Conservation (phyloP, 768 basidiomycete species). For the Chiua virens region DNA sequence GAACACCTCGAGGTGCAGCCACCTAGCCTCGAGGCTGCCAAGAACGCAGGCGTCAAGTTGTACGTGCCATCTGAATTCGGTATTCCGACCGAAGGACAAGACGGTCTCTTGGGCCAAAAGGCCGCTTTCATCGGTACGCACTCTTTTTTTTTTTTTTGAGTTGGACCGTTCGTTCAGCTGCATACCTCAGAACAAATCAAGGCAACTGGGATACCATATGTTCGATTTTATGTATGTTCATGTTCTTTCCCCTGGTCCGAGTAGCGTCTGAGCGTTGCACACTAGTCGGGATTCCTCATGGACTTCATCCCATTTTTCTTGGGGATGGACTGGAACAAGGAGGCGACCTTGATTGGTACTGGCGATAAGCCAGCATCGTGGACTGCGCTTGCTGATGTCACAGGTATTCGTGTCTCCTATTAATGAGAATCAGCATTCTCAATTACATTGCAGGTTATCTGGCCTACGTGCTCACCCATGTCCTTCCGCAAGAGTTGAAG, state of each 20-base stretch:
- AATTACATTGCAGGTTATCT: slow-evolving; percentile 11
- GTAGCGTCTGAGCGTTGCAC: neutral
- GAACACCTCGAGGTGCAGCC: slow-evolving; percentile 21
- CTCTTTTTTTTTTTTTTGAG: neutral
- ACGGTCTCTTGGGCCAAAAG: slow-evolving; percentile 19
- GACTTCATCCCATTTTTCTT: slow-evolving; percentile 28
- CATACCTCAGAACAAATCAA: slow-evolving; percentile 9
- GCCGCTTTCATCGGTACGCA: slow-evolving; percentile 15
- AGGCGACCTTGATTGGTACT: slow-evolving; percentile 18
- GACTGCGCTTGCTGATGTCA: slow-evolving; percentile 24
- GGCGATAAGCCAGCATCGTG: slow-evolving; percentile 22
- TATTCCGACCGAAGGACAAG: slow-evolving; percentile 20
- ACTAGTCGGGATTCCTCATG: slow-evolving; percentile 19
- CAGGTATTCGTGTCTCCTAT: slow-evolving; percentile 7
- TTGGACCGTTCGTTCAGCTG: neutral
- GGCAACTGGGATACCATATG: slow-evolving; percentile 14
- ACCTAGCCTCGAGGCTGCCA: slow-evolving; percentile 29
- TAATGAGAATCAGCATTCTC: neutral
- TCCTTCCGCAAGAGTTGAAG: slow-evolving; percentile 6
- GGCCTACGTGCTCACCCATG: slow-evolving; percentile 22
- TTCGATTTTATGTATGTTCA: slow-evolving; percentile 23
- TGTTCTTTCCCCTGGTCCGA: neutral
- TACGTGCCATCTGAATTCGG: slow-evolving; percentile 33
- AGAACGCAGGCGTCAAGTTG: slow-evolving; percentile 27
- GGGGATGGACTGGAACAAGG: slow-evolving; percentile 13